Evolutionary conservation across 2,329 filamentous ascomycete genomes (phyloP).

Genomic region (Beauveria bassiana): DNA sequence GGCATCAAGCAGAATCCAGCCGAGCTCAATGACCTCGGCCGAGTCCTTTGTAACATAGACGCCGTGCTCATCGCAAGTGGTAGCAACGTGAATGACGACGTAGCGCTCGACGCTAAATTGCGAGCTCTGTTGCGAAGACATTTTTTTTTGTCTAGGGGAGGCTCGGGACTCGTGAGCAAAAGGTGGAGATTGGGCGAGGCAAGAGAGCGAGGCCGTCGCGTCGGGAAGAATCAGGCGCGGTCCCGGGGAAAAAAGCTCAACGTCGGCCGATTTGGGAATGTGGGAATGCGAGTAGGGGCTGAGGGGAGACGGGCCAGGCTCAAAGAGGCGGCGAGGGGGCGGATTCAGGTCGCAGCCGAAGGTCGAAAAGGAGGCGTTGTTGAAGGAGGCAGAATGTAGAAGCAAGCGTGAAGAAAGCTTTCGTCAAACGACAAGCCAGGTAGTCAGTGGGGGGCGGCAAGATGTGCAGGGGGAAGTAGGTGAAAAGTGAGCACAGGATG

Average conservation of each 20-base stretch:
- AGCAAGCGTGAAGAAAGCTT: slow-evolving; percentile 8
- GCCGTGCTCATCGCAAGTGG: slow-evolving; percentile 97
- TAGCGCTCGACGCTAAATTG: slow-evolving; percentile 84
- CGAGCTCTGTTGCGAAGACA: slow-evolving; percentile 35
- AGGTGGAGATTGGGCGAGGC: slow-evolving; percentile 15
- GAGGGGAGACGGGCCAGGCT: no score
- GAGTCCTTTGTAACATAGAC: slow-evolving; percentile 99
- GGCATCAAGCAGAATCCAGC: slow-evolving; percentile 92
- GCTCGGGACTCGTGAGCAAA: slow-evolving; percentile 16
- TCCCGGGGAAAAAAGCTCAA: slow-evolving; percentile 13
- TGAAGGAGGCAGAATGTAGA: neutral
- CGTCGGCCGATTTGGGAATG: slow-evolving; percentile 10
- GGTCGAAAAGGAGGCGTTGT: neutral
- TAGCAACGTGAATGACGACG: slow-evolving; percentile 96
- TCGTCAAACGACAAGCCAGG: slow-evolving; percentile 1
- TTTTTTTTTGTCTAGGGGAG: slow-evolving; percentile 20
- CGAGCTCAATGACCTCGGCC: slow-evolving; percentile 97
- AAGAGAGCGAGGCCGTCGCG: slow-evolving; percentile 6
- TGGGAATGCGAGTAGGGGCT: neutral
- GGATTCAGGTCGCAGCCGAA: neutral
- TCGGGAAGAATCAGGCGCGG: slow-evolving; percentile 3
- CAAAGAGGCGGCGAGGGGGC: neutral
- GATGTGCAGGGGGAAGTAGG: slow-evolving; percentile 3
- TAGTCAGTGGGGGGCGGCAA: neutral
- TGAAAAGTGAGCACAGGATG: slow-evolving; percentile 16